Base-by-base conservation (phyloP, 2,329 filamentous ascomycete species). In the Pseudocercospora vitis region DNA sequence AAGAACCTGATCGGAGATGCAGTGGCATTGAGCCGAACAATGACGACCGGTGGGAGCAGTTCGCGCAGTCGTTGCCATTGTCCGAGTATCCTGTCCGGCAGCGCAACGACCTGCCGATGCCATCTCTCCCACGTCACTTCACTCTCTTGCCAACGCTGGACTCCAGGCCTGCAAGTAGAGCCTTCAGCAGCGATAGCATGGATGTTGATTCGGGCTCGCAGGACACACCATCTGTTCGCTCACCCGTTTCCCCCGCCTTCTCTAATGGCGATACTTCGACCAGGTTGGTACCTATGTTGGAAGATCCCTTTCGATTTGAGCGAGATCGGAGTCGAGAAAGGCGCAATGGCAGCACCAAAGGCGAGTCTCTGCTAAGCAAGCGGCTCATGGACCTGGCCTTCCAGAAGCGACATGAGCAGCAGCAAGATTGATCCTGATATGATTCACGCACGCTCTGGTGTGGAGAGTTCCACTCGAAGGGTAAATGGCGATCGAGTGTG, bases 321-420 rank as follows among this genome's bases (percentile, higher is more conserved):
- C 59, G 63, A 3, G 63, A 65, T 23, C 57, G 49, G 24, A 70
- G 66, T 7, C 89, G 91, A 65, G 81, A 81, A 65, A 91, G 91
- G 66, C 79, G 89, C 16, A 83, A 68, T 63, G 87, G 80, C 66
- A n/a, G n/a, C n/a, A 84, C 83, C 4, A 84, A 89, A 56, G 69
- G 70, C 26, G 71, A 71, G n/a, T 73, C 72, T 51, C 76, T 94
- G 12, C 73, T 94, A 12, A 88, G 88, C 8, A 83, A 83, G 67
- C 80, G 84, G 52, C 73, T 92, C 39, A 80, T 83, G 59, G 81
- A 82, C 4, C 72, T 89, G 4, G 86, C 61, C 1, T 57, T 64
- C 26, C 59, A 63, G 33, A 52, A 44, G 28, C 54, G 56, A 24
- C 39, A n/a, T 16, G 55, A 31, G n/a, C 21, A 47, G 29, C 31